Base-by-base conservation (phyloP, 495 filamentous ascomycete species). In the Xylaria scruposa region DNA sequence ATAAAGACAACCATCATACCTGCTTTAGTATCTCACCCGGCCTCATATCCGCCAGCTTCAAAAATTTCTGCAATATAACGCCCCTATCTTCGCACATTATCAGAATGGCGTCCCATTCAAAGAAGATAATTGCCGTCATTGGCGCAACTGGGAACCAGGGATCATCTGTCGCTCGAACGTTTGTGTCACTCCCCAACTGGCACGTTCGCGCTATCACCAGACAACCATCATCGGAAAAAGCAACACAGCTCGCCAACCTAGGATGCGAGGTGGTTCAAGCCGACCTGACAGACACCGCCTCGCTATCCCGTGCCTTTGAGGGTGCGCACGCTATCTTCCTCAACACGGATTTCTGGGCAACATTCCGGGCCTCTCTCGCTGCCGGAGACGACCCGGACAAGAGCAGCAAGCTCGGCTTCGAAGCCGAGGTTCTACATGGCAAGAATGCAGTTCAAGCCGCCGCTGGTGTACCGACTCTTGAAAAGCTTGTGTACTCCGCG, bases 401-500 rank as follows among this genome's bases (percentile, higher is more conserved):
- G 1, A 77, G 75, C 54, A 79, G 79, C 73, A 75, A 82, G 61
- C 36, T 81, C 12, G 83, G 78, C 6, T 84, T 77, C 54, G 78
- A 85, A 6, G 44, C 67, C 7, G 86, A 88, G 70, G 56, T 86
- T 7, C 70, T 19, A 74, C 83, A 70, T 21, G 73, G 73, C n/a
- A 75, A 75, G 40, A 75, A 75, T 46, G 70, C 73, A 4, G 73
- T 62, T 26, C 44, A 68, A 49, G 86, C 81, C 1, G 87, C 85
- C 21, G 83, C 86, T 5, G 74, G 51, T 1, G 70, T 84, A 1
- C 78, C 79, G 10, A 83, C 82, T 6, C 81, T 88, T n/a, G 78
- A 85, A 59, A 78, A 81, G 21, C 78, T 87, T 10, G 53, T 67
- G 24, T 85, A 83, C 67, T 84, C 82, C 0, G 80, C 80, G 0